Conservation (phyloP, 2,329 filamentous ascomycete species). For the Thielaviopsis musarum region DNA sequence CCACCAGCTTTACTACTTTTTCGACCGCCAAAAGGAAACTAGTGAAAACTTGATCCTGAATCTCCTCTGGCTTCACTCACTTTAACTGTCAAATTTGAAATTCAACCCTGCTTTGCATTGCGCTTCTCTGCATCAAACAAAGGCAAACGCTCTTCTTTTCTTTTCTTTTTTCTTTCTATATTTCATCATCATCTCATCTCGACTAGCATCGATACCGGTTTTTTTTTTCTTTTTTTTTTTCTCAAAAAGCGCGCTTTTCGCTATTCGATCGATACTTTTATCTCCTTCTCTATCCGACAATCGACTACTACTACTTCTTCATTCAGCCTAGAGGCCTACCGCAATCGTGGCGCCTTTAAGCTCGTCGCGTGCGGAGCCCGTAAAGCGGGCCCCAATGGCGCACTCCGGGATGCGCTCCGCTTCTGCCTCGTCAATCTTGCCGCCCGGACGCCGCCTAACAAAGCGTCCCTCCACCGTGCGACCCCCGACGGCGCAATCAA, state of each 20-base stretch:
- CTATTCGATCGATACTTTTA: background rate
- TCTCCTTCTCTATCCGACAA: background rate
- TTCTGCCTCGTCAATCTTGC: constrained; percentile 3
- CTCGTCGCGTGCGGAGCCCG: constrained; percentile 8
- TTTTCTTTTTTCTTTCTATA: background rate
- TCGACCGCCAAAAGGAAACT: background rate
- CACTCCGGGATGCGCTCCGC: constrained; percentile 2
- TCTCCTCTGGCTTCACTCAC: background rate
- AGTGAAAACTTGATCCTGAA: background rate
- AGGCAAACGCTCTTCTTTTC: background rate
- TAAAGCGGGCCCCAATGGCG: constrained; percentile 9
- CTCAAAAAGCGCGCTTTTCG: background rate
- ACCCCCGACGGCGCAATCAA: background rate
- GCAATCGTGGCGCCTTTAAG: constrained; percentile 9
- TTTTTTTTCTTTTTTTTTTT: too few species aligned
- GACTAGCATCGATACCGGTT: background rate
- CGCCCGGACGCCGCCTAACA: constrained; percentile 9
- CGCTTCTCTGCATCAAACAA: background rate
- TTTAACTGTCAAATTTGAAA: background rate
- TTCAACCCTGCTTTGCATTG: background rate
- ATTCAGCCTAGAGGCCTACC: constrained; percentile 6
- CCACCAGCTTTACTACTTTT: background rate
- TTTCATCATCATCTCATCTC: background rate
- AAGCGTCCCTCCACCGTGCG: constrained; percentile 9
- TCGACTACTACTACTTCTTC: background rate